phyloP scores from a whole-genome alignment of 768 basidiomycete species.

The Calocybe indica region DNA sequence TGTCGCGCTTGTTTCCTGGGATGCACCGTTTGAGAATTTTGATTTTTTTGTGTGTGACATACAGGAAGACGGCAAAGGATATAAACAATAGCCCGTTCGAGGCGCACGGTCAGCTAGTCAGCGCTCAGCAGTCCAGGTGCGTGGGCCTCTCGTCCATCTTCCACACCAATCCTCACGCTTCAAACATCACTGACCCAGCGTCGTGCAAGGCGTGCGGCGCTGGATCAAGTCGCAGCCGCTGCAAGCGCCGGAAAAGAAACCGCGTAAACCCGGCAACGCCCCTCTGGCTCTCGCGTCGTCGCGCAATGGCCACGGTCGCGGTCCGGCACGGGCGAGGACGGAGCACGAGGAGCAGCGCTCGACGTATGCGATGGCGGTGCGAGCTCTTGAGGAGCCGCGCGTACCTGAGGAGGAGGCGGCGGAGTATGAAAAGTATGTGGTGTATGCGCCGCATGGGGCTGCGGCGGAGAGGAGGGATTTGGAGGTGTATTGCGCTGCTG shows the following conservation, averaged over 20 bases:
- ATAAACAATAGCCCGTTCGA: slow-evolving; percentile 74
- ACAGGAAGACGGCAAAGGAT: slow-evolving; percentile 64
- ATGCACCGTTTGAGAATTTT: not conserved
- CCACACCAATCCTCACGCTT: not conserved
- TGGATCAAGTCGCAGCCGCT: slow-evolving; percentile 63
- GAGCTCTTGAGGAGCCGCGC: slow-evolving; percentile 49
- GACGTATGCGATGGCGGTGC: slow-evolving; percentile 51
- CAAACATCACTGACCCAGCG: slow-evolving; percentile 28
- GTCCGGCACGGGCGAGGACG: not conserved
- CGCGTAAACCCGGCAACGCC: slow-evolving; percentile 26
- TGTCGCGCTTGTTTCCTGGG: slow-evolving; percentile 13
- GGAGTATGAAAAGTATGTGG: slow-evolving; percentile 65
- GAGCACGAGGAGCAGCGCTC: slow-evolving; percentile 22
- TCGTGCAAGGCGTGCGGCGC: slow-evolving; percentile 73
- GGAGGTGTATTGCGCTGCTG: slow-evolving; percentile 46
- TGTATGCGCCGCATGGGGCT: slow-evolving; percentile 6
- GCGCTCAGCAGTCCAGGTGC: slow-evolving; percentile 30
- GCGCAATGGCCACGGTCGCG: slow-evolving; percentile 18
- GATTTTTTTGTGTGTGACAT: not conserved
- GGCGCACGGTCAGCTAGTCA: slow-evolving; percentile 39
- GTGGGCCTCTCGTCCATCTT: not conserved
- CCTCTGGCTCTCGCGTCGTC: slow-evolving; percentile 33
- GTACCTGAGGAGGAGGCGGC: slow-evolving; percentile 60
- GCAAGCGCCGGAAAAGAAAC: slow-evolving; percentile 30
- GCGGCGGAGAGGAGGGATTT: slow-evolving; percentile 53